Base-by-base conservation (phyloP, 179 eudicot genomes). In the Nepenthes alata region DNA sequence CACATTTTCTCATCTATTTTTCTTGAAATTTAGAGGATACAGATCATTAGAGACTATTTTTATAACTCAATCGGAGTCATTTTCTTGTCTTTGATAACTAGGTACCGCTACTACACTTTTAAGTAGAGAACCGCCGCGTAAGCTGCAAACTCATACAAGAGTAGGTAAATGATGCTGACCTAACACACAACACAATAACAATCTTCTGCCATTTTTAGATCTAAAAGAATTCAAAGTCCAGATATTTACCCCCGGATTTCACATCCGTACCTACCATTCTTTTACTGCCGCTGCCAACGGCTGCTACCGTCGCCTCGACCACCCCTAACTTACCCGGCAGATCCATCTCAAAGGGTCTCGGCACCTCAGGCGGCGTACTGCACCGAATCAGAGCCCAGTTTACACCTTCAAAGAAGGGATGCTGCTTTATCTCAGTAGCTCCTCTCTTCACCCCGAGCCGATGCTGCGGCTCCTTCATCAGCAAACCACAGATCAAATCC, bases 211-310 rank as follows among this genome's bases (percentile, higher is more conserved):
- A 50, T 50, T 7, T 5, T 11, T 47, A 50, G 15, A 49, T 36
- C 74, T 81, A 81, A 74, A 81, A 81, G 78, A 81, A 81, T 75
- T 81, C 85, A 55, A 81, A 81, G 67, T 81, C 85, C 67, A 81
- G 70, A 66, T 53, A 81, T 58, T 75, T 78, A 73, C 85, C 85
- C 47, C 85, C 82, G 2, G 82, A 59, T 53, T 70, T 81, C 70
- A 73, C 48, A 53, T 74, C 85, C n/a, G 77, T 57, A 41, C 76
- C 80, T 0, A 48, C 66, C 64, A 71, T 63, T 55, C 73, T 75
- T 57, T 81, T 76, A 49, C 78, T 74, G 53, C 53, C 69, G 59
- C 69, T 63, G 16, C 65, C 71, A 56, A 65, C 61, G 11, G 69
- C 72, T 50, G 64, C 69, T 25, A 25, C 25, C 25, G 25, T 25